Evolutionary conservation across 202 grass and related monocot genomes (phyloP), one percentile per base, ranked within the genome.

Genomic region (Setaria italica): DNA sequence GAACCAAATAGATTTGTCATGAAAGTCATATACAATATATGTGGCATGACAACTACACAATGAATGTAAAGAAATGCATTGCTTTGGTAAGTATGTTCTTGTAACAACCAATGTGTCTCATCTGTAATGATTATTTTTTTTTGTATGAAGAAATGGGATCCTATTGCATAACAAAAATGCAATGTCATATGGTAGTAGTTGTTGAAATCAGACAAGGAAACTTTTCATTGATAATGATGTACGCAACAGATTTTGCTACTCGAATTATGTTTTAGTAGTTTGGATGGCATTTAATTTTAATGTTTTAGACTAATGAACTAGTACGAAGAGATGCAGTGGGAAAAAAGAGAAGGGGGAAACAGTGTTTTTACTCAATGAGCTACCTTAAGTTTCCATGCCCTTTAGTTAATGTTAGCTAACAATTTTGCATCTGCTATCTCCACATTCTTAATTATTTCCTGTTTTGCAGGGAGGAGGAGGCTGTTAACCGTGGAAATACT

Each of bases 401-500:
- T 10, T 11, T n/a, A 32, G 12, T 45, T 54, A 46, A 41, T 16
- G 10, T 15, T 42, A 46, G 8, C n/a, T 16, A 48, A 62, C 33
- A 80, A 35, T 72, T 89, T 11, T 43, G 57, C 65, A 63, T 45
- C 37, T 79, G 25, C 50, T 70, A 15, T 78, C 2, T 41, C 7
- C 41, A 16, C 11, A 50, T 77, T 15, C 15, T 70, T 87, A 51
- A 67, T 73, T 14, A 50, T 39, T 62, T 85, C 13, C 41, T 76
- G 54, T 48, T 34, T 74, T 70, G 66, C 77, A 92, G 88, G 72
- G 93, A 92, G 80, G 79, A 46, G 82, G 97, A 88, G 42, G 82
- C 85, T 74, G 76, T 74, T 74, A 99, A 96, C 88, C 69, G 5
- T 88, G 93, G 97, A 85, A 96, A 94, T 89, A 94, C 86, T 80